Evolutionary conservation across 129 eudicot genomes (phyloP), one percentile per base, ranked within the genome.

Genomic region (Scalesia atractyloides): DNA sequence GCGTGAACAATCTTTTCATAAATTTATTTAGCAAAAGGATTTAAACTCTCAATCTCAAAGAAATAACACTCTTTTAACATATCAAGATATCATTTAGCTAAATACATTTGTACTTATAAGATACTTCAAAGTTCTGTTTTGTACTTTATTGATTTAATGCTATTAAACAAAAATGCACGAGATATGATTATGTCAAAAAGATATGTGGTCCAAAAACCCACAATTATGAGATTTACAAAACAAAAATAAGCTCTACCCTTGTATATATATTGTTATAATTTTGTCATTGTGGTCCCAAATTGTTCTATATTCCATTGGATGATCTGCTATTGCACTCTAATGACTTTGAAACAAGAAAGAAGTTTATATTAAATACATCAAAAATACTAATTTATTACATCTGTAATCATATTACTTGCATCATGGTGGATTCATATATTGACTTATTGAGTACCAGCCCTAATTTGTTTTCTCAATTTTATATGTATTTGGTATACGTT

Each of bases 221-320:
- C 26, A 78, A 78, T 71, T 64, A 71, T 71, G 73, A 71, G 73
- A 50, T 71, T 52, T 64, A 70, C 82, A n/a, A 41, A 61, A 52
- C 68, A 76, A 46, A 76, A 33, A 68, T 61, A 37, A 76, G 46
- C 65, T 76, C 54, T 51, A 58, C 65, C 56, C 49, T 54, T 24
- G 11, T 39, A 5, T 37, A 50, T 49, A 37, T 24, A 53, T 78
- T 62, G 34, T 78, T 78, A 78, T 78, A 66, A 78, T 78, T 78
- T 71, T 78, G 82, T 71, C 76, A 70, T 61, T 71, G 77, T 78
- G 82, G 82, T 78, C 82, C 82, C 82, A 70, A 5, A 52, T 30
- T 52, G 66, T 64, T 26, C 10, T 34, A 34, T 51, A 14, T 24
- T 51, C 20, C 17, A 68, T 46, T 5, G 33, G 41, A 24, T 73